Evolutionary conservation across 2,329 filamentous ascomycete species (phyloP), one percentile per base, ranked within the genome.

Genomic region (Botrytis medusae): DNA sequence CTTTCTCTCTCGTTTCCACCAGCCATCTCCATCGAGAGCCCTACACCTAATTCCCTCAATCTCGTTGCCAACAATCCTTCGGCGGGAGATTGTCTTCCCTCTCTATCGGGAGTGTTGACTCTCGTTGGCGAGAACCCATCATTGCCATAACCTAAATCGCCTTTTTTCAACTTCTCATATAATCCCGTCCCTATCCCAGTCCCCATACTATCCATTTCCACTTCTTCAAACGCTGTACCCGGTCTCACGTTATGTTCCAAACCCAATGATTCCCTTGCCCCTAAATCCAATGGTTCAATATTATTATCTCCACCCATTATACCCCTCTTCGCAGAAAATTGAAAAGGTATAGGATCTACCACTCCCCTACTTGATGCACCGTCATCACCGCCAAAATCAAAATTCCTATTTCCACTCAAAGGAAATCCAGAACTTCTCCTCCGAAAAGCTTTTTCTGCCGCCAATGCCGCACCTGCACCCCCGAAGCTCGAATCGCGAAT

Each of bases 31-130:
- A 54, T 63, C 59, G 46, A 46, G 16, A 71, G 44, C 8, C 69
- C 59, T 54, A 79, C 78, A 48, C 78, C 80, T 9, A 81, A 75
- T 57, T 89, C 88, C 76, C 89, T 87, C 62, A 95, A 83, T 73
- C 90, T 87, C 80, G 89, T 89, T 18, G 93, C 93, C 25, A 96
- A 83, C 25, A 96, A 82, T 4, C 92, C 89, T 78, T 93, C 91
- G 7, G 88, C 83, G 3, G 82, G 79, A 67, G 59, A 37, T 48
- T 54, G 34, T 42, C 46, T 65, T 10, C 46, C 34, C 74, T 82
- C 81, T 51, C 83, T 83, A 76, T 82, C 80, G 46, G 80, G 32
- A 44, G 44, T 59, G 16, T 20, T 59, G 18, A 48, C 32, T 46
- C 48, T 81, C 70, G 80, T 81, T 14, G 77, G 80, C 34, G 77